Evolutionary conservation across 73 alveolate species (phyloP).

Genomic region (Symbiodinium pilosum): DNA sequence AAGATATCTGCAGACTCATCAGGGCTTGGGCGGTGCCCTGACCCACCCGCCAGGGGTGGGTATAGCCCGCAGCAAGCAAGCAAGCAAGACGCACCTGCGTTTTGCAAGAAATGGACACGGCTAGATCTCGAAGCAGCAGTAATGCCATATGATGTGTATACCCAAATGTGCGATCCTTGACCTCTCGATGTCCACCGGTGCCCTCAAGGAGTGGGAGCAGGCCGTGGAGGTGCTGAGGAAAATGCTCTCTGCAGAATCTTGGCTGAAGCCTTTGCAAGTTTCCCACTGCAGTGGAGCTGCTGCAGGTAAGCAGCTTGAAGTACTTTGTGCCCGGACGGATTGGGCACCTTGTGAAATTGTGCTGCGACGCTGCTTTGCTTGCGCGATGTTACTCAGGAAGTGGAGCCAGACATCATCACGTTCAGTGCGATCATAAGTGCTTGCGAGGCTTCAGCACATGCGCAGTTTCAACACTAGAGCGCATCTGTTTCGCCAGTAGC

Average conservation of each 20-base stretch:
- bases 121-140: too few species aligned
- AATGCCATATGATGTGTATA: too few species aligned
- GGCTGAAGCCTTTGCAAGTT: background rate
- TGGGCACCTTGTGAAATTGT: too few species aligned
- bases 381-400: background rate
- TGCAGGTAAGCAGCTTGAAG: background rate
- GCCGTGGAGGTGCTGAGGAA: conserved; percentile 65
- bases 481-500: too few species aligned
- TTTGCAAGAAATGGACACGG: too few species aligned
- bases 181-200: background rate
- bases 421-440: conserved; percentile 92
- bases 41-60: too few species aligned
- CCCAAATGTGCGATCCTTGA: background rate
- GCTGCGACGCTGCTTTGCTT: background rate
- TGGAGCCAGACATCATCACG: conserved; percentile 79
- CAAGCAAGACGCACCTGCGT: too few species aligned
- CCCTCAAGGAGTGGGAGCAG: conserved; percentile 61
- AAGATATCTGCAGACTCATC: too few species aligned
- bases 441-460: too few species aligned
- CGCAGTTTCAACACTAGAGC: too few species aligned
- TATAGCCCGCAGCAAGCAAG: too few species aligned
- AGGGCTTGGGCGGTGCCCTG: too few species aligned
- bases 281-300: background rate
- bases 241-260: conserved; percentile 3
- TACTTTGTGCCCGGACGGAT: background rate